Evolutionary conservation across 768 basidiomycete species (phyloP).

Genomic region (Hirschioporus abietinus): DNA sequence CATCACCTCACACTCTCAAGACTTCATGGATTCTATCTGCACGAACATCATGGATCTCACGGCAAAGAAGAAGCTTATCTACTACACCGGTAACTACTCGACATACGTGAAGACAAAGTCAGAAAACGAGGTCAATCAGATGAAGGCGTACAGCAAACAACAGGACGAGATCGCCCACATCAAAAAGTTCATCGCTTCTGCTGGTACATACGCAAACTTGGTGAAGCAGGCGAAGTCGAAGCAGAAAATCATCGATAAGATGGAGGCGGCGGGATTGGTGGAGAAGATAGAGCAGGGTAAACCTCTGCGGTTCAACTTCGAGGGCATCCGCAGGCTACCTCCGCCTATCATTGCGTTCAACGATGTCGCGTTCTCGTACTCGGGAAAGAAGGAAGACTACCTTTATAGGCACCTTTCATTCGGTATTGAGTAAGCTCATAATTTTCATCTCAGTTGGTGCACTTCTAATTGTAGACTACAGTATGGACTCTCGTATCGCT

Average conservation of each 20-base stretch:
- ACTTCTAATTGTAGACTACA: conserved; percentile 19
- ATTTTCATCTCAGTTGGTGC: background rate
- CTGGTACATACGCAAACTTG: conserved; percentile 55
- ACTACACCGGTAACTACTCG: conserved; percentile 52
- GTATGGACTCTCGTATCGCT: conserved; percentile 92
- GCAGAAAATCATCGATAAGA: conserved; percentile 58
- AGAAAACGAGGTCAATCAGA: conserved; percentile 52
- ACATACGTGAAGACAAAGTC: conserved; percentile 47
- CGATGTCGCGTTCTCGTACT: conserved; percentile 48
- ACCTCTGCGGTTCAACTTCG: conserved; percentile 44
- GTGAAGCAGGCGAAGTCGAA: conserved; percentile 54
- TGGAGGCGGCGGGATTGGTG: conserved; percentile 50
- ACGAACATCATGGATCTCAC: conserved; percentile 49
- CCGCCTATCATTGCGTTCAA: conserved; percentile 50
- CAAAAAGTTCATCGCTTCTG: conserved; percentile 50
- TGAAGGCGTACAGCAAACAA: conserved; percentile 52
- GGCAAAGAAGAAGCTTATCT: conserved; percentile 35
- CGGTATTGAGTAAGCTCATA: conserved; percentile 39
- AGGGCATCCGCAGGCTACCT: conserved; percentile 45
- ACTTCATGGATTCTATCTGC: conserved; percentile 50
- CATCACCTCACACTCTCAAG: conserved; percentile 43
- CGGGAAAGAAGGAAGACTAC: conserved; percentile 41
- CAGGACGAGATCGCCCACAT: conserved; percentile 51
- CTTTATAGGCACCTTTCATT: conserved; percentile 43
- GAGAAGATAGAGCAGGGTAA: conserved; percentile 35